Base-by-base conservation (phyloP, 2,329 filamentous ascomycete species). In the Epichloe sp. region DNA sequence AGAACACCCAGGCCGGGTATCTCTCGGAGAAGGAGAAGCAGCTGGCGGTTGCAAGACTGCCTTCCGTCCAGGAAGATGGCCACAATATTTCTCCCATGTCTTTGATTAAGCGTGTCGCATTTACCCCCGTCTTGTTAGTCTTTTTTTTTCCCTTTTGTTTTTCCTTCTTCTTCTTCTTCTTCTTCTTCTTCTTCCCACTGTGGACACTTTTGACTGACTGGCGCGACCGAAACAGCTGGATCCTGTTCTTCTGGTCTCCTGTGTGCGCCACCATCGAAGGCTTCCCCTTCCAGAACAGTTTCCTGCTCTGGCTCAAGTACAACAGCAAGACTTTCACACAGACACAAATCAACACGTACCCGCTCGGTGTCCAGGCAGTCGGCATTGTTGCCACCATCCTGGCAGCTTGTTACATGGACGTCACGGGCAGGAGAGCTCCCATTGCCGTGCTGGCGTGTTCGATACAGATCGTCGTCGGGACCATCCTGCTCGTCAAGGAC, bases 21-120 rank as follows among this genome's bases (percentile, higher is more conserved):
- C 64, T 79, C 14, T 67, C 68, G 1, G 70, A 72, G 0, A 71
- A 71, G 4, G 75, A 73, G 59, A 71, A 70, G 40, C 57, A 58
- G 2, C 67, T 73, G 2, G 75, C 75, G 0, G 52, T 66, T 0
- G 41, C 41, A 14, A 43, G 41, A 21, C 41, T 14, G 41, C 41
- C 17, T 5, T 12, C 17, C 12, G 5, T 43, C 11, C 41, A 26
- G 12, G 14, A 43, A 43, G 19, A 43, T 6, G 11, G 41, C 11
- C 41, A 43, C 41, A 21, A 21, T 12, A 43, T 43, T 26, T 43
- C 41, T 15, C 19, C 41, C 11, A 4, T 43, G 0, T 43, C 41
- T 43, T 12, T 14, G 19, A 5, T 23, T 3, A 43, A 26, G 41
- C 41, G 19, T 5, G 41, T 43, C 11, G 5, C 19, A 43, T 43